Percentiles rank a stretch among this genome's conserved stretches.
Evolutionary conservation across 2,329 filamentous ascomycete genomes (phyloP).

Genomic region (Sclerotinia subarctica): DNA sequence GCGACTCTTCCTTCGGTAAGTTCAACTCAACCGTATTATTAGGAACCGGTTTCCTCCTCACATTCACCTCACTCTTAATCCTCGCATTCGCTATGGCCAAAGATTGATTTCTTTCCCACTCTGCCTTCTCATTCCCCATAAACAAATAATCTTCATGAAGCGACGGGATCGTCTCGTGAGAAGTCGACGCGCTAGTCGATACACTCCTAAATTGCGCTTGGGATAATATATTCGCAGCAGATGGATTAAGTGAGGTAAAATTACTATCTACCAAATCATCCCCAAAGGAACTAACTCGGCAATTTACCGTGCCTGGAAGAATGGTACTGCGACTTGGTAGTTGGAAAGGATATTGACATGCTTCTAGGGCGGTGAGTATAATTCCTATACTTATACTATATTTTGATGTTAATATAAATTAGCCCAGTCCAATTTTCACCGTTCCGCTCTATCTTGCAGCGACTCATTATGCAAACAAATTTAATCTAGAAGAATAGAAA

Average conservation of each 20-base stretch:
- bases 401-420: neutral
- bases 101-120: conserved; percentile 14
- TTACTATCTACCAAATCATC: conserved; percentile 30
- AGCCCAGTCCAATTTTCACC: neutral
- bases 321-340: conserved; percentile 17
- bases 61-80: conserved; percentile 16
- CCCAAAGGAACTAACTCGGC: conserved; percentile 25
- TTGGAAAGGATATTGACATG: conserved; percentile 33
- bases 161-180: conserved; percentile 19
- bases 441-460: neutral
- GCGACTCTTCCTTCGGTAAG: conserved; percentile 13
- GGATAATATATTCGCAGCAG: conserved; percentile 17
- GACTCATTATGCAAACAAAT: neutral
- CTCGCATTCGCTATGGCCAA: conserved; percentile 6
- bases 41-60: conserved; percentile 26
- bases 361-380: conserved; percentile 32
- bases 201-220: neutral
- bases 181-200: neutral
- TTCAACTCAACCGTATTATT: neutral
- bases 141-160: conserved; percentile 22
- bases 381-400: conserved; percentile 29
- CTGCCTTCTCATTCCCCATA: conserved; percentile 17
- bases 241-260: conserved; percentile 19
- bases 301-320: conserved; percentile 22
- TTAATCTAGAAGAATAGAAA: neutral